Percentiles rank a stretch among this genome's conserved stretches.
Evolutionary conservation across 2,329 filamentous ascomycete species (phyloP).

Genomic region (Lanzia echinophila): DNA sequence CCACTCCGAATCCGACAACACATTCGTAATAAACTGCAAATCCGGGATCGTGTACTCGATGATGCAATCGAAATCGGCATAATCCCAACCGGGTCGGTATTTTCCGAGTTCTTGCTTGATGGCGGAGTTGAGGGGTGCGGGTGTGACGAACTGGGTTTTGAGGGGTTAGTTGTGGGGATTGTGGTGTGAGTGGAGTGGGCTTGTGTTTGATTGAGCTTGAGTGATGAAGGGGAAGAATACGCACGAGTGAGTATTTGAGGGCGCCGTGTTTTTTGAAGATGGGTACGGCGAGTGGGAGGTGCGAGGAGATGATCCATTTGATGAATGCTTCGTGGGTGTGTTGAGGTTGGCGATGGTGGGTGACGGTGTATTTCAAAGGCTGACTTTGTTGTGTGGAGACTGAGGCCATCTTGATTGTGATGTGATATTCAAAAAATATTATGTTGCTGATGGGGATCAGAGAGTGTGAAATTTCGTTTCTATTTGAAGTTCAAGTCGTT

Average conservation of each 20-base stretch:
- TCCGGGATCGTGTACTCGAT: conserved; percentile 27
- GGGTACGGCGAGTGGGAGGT: conserved; percentile 26
- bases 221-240: conserved; percentile 3
- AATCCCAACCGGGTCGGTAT: conserved; percentile 11
- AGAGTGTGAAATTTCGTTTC: too few relatives aligned
- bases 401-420: conserved; percentile 13
- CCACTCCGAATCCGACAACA: conserved; percentile 28
- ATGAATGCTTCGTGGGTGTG: conserved; percentile 31
- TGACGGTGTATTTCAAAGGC: conserved; percentile 27
- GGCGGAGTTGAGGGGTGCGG: conserved; percentile 17
- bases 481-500: too few relatives aligned
- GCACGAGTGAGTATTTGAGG: conserved; percentile 25
- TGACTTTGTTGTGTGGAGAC: conserved; percentile 3
- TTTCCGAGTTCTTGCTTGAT: conserved; percentile 18
- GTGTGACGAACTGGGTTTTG: conserved; percentile 22
- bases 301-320: conserved; percentile 29
- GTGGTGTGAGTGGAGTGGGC: background rate
- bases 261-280: conserved; percentile 27
- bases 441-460: too few relatives aligned
- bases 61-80: conserved; percentile 28
- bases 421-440: too few relatives aligned
- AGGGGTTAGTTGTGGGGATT: background rate
- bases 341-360: conserved; percentile 26
- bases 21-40: conserved; percentile 16
- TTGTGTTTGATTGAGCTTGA: background rate